Percentiles rank a stretch among this genome's conserved stretches.
These are phyloP conservation scores for Cryptococcus floricola DNA, from an alignment of 1,284 basidiomycete species.

Conservation along the genomic window DNA sequence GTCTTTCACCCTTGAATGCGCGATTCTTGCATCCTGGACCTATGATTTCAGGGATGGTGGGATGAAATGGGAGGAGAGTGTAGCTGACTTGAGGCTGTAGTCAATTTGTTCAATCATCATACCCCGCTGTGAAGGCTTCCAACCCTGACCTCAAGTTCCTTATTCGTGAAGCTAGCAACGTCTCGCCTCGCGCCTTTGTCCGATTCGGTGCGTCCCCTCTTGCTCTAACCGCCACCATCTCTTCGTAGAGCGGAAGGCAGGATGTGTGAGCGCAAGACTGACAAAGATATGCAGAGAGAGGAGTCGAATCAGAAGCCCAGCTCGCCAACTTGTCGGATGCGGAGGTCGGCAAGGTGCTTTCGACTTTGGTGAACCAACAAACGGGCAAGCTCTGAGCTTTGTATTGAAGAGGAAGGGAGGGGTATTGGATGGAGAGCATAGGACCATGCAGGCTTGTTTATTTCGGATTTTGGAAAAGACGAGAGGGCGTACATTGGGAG, in stretches of 20 bases:
- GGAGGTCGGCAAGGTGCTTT: slow-evolving; percentile 40
- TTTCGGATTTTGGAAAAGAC: too few relatives aligned
- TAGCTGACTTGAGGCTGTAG: slow-evolving; percentile 48
- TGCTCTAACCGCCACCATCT: background rate
- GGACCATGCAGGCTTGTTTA: too few relatives aligned
- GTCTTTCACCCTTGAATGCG: slow-evolving; percentile 24
- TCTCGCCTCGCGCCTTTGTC: slow-evolving; percentile 82
- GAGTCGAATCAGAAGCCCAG: slow-evolving; percentile 40
- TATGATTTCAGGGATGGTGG: background rate
- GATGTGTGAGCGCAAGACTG: background rate
- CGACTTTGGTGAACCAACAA: slow-evolving; percentile 34
- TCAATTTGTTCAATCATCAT: slow-evolving; percentile 76
- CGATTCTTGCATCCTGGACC: too few relatives aligned
- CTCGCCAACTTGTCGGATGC: slow-evolving; percentile 42
- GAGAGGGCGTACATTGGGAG: too few relatives aligned
- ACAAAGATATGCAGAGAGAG: slow-evolving; percentile 34
- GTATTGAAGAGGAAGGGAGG: background rate
- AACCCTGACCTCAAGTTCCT: slow-evolving; percentile 87
- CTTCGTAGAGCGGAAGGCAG: background rate
- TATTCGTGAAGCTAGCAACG: slow-evolving; percentile 83
- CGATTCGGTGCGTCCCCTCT: slow-evolving; percentile 70
- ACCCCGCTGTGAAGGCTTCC: slow-evolving; percentile 76
- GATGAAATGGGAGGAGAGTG: background rate
- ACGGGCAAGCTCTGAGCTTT: slow-evolving; percentile 6
- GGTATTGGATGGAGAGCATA: too few relatives aligned